Base-by-base conservation (phyloP, 2,329 filamentous ascomycete genomes). In the Colletotrichum sp. region DNA sequence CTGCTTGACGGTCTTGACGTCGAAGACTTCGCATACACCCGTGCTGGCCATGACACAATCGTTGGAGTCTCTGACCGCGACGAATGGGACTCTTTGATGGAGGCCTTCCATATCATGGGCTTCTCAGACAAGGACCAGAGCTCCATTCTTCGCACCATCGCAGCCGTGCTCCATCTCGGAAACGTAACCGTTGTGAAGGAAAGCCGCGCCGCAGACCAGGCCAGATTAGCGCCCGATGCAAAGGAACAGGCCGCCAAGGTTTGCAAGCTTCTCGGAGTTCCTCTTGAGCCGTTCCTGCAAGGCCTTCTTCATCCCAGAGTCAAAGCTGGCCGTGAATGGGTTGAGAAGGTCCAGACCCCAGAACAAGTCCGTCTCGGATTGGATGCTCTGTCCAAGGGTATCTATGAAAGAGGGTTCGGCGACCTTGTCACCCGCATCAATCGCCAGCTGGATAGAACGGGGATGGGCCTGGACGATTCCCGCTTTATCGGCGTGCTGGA, bases 401-500 rank as follows among this genome's bases (percentile, higher is more conserved):
- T 99, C 79, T 99, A 99, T 83, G 97, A 99, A 84, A 95, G 98
- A 76, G 94, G 95, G 0, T 99, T 99, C 81, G 96, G 97, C 32
- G 95, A 98, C 79, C 91, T 99, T 5, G 98, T 99, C 4, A 92
- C 92, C 65, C 93, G 96, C 68, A 98, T 99, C 87, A 99, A 99
- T 83, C 90, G 90, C 68, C 96, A 98, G 82, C 91, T 99, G 6
- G 96, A 99, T 82, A 93, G 95, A n/a, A 94, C 93, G 57, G 93
- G 94, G 12, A 89, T 93, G 82, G 92, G 93, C 12, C 89, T 92
- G 65, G 96, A 99, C 76, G 96, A 99, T 82, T 96, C 95, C 3
- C 94, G 95, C 81, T 99, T 99, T 85, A 99, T 99, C 79, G 97
- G 97, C 70, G 97, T 99, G 10, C 93, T 99, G 57, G 97, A 99